A percentile compares a stretch with the other conserved stretches of the same genome.
Conservation (phyloP, 495 filamentous ascomycete genomes). For the Podospora pseudocomata region DNA sequence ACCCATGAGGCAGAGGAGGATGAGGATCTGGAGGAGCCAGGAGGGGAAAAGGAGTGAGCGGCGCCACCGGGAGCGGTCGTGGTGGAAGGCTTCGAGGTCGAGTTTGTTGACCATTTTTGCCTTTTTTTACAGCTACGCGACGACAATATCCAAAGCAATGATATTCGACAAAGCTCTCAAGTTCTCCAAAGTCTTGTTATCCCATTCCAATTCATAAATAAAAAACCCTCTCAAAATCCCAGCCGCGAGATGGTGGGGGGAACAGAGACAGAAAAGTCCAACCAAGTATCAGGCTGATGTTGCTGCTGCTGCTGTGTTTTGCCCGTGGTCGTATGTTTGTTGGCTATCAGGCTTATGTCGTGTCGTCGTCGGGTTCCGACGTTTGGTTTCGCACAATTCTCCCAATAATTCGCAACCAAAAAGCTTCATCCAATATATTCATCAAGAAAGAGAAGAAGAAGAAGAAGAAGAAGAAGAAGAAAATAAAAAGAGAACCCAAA, state of each 20-base stretch:
- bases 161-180: not conserved
- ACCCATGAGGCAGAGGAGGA: slow-evolving; percentile 43
- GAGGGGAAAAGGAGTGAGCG: slow-evolving; percentile 38
- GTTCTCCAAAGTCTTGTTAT: not conserved
- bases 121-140: no score
- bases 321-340: not conserved
- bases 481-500: no score
- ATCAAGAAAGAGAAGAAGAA: no score
- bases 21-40: slow-evolving; percentile 39
- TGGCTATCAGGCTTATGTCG: not conserved
- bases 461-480: no score
- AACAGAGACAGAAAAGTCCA: no score
- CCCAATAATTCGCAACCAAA: not conserved
- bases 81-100: slow-evolving; percentile 43
- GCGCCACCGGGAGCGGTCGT: slow-evolving; percentile 41
- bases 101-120: slow-evolving; percentile 18
- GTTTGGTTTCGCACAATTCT: not conserved
- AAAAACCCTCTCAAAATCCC: not conserved
- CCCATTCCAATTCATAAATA: not conserved
- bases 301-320: not conserved
- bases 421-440: not conserved
- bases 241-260: no score
- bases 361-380: not conserved
- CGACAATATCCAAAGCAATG: not conserved
- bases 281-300: not conserved